Conservation (phyloP, 495 filamentous ascomycete species). For the Penicillium salamii region DNA sequence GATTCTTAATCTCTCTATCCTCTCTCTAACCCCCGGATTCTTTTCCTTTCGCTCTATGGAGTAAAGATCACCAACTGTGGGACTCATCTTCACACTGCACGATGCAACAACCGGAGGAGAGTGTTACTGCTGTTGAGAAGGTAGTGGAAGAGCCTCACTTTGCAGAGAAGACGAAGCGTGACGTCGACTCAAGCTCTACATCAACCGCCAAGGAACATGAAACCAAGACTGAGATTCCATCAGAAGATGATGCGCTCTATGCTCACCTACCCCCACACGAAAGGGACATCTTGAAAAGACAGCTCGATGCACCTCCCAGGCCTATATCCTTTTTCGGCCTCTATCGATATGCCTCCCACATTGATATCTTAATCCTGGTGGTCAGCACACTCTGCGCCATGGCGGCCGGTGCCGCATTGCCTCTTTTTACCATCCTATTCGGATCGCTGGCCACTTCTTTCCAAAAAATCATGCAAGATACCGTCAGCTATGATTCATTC, state of each 20-base stretch:
- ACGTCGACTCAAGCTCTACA: constrained; percentile 21
- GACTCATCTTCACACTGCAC: background rate
- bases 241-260: constrained; percentile 34
- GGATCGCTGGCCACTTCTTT: constrained; percentile 74
- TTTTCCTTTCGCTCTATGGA: constrained; percentile 3
- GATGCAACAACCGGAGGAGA: constrained; percentile 27
- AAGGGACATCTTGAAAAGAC: constrained; percentile 61
- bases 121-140: constrained; percentile 16
- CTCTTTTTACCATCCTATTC: constrained; percentile 82
- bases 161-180: constrained; percentile 16
- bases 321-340: constrained; percentile 64
- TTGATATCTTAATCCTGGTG: constrained; percentile 70
- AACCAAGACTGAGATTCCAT: constrained; percentile 12
- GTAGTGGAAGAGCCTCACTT: constrained; percentile 8
- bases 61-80: background rate
- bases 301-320: constrained; percentile 66
- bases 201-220: constrained; percentile 27
- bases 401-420: constrained; percentile 74
- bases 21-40: background rate
- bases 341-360: constrained; percentile 75
- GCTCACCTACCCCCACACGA: constrained; percentile 52
- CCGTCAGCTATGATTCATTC: constrained; percentile 53
- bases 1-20: no score
- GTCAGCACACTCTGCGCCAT: constrained; percentile 67
- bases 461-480: constrained; percentile 55